A percentile compares a stretch with the other conserved stretches of the same genome.
phyloP scores from a whole-genome alignment of 352 stramenopile species.

The Phytophthora pistaciae region DNA sequence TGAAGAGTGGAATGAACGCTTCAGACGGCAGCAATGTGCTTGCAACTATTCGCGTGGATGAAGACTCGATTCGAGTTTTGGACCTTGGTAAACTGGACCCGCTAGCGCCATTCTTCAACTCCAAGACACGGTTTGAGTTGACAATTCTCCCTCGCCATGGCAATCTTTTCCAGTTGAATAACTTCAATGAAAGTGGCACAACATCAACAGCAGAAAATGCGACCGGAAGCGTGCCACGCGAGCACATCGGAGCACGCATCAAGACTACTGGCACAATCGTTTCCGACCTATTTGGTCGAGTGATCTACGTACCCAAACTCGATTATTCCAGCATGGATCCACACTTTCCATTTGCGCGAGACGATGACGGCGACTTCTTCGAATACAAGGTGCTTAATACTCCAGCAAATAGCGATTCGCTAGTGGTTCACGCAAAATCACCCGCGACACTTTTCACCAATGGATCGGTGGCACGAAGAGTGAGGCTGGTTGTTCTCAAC shows the following conservation, averaged over 20 bases:
- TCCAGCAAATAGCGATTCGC: slow-evolving; percentile 6
- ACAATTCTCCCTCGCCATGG: slow-evolving; percentile 51
- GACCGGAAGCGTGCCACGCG: slow-evolving; percentile 7
- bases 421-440: slow-evolving; percentile 23
- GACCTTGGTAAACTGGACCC: slow-evolving; percentile 52
- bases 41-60: slow-evolving; percentile 47
- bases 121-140: slow-evolving; percentile 44
- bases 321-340: slow-evolving; percentile 64
- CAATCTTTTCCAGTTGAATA: slow-evolving; percentile 59
- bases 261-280: slow-evolving; percentile 16
- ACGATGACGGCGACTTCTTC: slow-evolving; percentile 37
- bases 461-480: slow-evolving; percentile 25
- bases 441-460: slow-evolving; percentile 17
- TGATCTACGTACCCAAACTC: slow-evolving; percentile 57
- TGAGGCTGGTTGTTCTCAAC: slow-evolving; percentile 67
- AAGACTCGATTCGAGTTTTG: slow-evolving; percentile 60
- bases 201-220: not conserved
- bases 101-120: slow-evolving; percentile 39
- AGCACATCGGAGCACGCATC: slow-evolving; percentile 34
- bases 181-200: not conserved
- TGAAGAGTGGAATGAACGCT: not conserved
- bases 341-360: not conserved
- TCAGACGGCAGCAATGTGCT: slow-evolving; percentile 18
- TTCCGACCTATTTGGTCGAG: slow-evolving; percentile 31
- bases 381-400: slow-evolving; percentile 43